Conservation (phyloP, 768 basidiomycete genomes). For the Gautieria morchelliformis region DNA sequence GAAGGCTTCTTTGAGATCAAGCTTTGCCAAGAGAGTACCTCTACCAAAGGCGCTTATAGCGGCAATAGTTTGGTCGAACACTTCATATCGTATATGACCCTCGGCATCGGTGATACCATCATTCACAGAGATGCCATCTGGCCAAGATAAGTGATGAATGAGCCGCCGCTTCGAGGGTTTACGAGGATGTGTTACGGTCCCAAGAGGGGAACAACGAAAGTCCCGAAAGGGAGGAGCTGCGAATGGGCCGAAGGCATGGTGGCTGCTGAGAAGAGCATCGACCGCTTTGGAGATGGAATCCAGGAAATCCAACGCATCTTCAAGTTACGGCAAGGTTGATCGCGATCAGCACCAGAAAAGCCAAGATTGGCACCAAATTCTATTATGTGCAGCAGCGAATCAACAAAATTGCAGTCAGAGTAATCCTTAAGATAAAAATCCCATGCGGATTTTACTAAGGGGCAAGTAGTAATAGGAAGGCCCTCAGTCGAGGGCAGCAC, state of each 20-base stretch:
- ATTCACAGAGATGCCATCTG: slow-evolving; percentile 12
- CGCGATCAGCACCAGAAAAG: no score
- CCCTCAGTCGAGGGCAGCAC: no score
- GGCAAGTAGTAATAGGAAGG: no score
- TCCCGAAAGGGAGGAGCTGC: slow-evolving; percentile 1
- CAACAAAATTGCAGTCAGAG: no score
- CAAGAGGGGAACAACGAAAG: slow-evolving; percentile 6
- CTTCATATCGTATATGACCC: slow-evolving; percentile 26
- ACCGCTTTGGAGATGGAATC: no score
- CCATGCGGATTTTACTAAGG: no score
- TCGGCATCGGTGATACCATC: slow-evolving; percentile 20
- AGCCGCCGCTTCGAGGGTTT: slow-evolving; percentile 12
- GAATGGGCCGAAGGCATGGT: slow-evolving; percentile 1
- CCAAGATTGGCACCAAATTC: no score
- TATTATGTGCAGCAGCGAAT: no score
- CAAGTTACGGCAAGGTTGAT: no score
- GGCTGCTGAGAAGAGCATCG: background rate
- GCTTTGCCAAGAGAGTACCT: slow-evolving; percentile 24
- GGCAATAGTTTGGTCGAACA: slow-evolving; percentile 10
- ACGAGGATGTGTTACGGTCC: slow-evolving; percentile 8
- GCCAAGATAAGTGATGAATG: slow-evolving; percentile 18
- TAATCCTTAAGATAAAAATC: no score
- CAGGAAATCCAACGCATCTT: no score
- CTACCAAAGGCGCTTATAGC: slow-evolving; percentile 13
- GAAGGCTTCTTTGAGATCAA: slow-evolving; percentile 29